These are phyloP conservation scores for Backusella australiensis DNA, from an alignment of 192 early-diverging fungal species.

Conservation along the genomic window DNA sequence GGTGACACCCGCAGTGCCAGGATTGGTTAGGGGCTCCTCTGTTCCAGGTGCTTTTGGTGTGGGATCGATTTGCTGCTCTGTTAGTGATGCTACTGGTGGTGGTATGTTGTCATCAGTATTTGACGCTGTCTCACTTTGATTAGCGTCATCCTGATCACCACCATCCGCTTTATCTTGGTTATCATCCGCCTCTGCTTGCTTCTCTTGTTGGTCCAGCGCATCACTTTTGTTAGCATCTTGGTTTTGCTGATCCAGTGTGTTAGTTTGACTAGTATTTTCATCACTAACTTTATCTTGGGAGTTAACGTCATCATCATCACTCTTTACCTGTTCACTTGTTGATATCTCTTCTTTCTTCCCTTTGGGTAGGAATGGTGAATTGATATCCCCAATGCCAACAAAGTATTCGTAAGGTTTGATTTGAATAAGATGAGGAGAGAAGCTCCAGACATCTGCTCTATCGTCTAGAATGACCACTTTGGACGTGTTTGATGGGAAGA, in stretches of 20 bases:
- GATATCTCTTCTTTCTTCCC: slow-evolving; percentile 15
- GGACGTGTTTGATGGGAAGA: slow-evolving; percentile 92
- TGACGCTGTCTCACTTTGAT: not conserved
- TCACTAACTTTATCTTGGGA: not conserved
- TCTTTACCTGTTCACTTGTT: slow-evolving; percentile 7
- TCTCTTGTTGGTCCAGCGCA: not conserved
- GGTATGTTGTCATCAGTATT: slow-evolving; percentile 25
- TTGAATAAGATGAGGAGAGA: slow-evolving; percentile 86
- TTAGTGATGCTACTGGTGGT: not conserved
- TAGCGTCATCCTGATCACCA: slow-evolving; percentile 49
- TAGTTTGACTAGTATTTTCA: not conserved
- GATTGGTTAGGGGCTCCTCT: not conserved
- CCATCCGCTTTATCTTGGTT: slow-evolving; percentile 46
- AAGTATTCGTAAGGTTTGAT: slow-evolving; percentile 95
- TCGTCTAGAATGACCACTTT: slow-evolving; percentile 98
- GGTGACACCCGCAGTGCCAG: not conserved
- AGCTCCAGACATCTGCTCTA: slow-evolving; percentile 91
- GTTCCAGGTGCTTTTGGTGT: not conserved
- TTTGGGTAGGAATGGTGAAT: slow-evolving; percentile 66
- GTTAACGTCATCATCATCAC: not conserved
- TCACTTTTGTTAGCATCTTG: not conserved
- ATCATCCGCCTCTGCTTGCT: slow-evolving; percentile 14
- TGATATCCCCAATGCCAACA: slow-evolving; percentile 94
- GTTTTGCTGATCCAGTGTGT: not conserved
- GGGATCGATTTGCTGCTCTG: slow-evolving; percentile 14